Evolutionary conservation across 75 land plant species (phyloP).

Genomic region (Picea sitchensis): DNA sequence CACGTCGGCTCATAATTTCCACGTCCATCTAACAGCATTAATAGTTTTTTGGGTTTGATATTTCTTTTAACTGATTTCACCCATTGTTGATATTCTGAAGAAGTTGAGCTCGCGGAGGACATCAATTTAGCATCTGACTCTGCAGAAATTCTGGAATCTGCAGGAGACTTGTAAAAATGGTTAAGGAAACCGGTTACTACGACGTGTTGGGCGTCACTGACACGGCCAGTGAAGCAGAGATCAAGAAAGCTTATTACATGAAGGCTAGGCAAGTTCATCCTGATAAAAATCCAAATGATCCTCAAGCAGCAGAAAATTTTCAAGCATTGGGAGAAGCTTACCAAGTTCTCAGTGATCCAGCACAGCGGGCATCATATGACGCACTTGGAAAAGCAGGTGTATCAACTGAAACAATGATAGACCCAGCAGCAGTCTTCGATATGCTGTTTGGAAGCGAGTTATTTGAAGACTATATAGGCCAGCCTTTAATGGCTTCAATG

Average conservation of each 20-base stretch:
- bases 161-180: background rate
- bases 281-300: conserved; percentile 73
- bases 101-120: too few species aligned
- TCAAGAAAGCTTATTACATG: conserved; percentile 32
- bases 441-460: conserved; percentile 87
- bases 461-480: conserved; percentile 84
- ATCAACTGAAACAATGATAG: conserved; percentile 73
- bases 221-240: conserved; percentile 23
- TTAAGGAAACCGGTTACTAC: conserved; percentile 31
- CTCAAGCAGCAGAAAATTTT: conserved; percentile 66
- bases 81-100: too few species aligned
- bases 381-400: conserved; percentile 61
- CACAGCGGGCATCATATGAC: conserved; percentile 69
- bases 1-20: too few species aligned
- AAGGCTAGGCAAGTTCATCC: conserved; percentile 50
- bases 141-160: too few species aligned
- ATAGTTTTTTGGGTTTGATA: too few species aligned
- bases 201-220: conserved; percentile 26
- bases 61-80: too few species aligned
- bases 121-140: too few species aligned
- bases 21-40: too few species aligned
- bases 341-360: conserved; percentile 79
- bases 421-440: conserved; percentile 80
- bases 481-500: conserved; percentile 75
- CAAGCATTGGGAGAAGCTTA: conserved; percentile 71